A percentile compares a stretch with the other conserved stretches of the same genome.
Evolutionary conservation across 1,284 basidiomycete genomes (phyloP).

Genomic region (Cutaneotrichosporon cavernicola): DNA sequence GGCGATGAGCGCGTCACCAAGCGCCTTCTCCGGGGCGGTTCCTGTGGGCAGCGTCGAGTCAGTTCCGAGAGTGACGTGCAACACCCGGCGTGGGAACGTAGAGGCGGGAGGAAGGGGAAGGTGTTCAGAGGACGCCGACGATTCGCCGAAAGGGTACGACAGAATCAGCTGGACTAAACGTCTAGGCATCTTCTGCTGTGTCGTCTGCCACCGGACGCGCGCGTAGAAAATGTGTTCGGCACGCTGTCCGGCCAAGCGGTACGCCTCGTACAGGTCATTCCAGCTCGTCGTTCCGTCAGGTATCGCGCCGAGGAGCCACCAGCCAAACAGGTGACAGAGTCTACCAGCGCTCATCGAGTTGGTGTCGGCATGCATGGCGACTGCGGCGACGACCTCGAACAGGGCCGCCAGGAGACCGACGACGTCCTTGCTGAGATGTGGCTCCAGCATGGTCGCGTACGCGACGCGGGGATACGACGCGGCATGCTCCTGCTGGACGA

Average conservation of each 20-base stretch:
- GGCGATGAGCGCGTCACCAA: slow-evolving; percentile 24
- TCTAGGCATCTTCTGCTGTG: slow-evolving; percentile 36
- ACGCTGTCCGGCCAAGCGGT: slow-evolving; percentile 36
- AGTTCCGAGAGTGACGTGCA: slow-evolving; percentile 34
- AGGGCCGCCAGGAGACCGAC: slow-evolving; percentile 33
- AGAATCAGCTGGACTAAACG: slow-evolving; percentile 38
- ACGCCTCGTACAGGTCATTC: slow-evolving; percentile 38
- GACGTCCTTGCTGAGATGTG: slow-evolving; percentile 20
- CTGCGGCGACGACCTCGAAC: slow-evolving; percentile 39
- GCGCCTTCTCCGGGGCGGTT: slow-evolving; percentile 22
- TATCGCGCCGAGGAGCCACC: slow-evolving; percentile 37
- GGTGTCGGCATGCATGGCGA: slow-evolving; percentile 36
- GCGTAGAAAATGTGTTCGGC: slow-evolving; percentile 45
- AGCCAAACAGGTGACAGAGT: slow-evolving; percentile 39
- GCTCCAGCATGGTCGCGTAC: slow-evolving; percentile 33
- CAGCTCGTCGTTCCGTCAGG: slow-evolving; percentile 23
- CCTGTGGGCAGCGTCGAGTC: slow-evolving; percentile 20
- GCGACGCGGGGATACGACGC: slow-evolving; percentile 39
- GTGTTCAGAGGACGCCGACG: slow-evolving; percentile 30
- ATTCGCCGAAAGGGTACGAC: slow-evolving; percentile 41
- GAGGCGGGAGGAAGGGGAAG: slow-evolving; percentile 37
- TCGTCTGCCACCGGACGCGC: slow-evolving; percentile 44
- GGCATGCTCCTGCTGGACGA: slow-evolving; percentile 40
- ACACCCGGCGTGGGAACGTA: slow-evolving; percentile 33
- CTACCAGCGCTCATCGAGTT: slow-evolving; percentile 38